phyloP scores from a whole-genome alignment of 2,329 filamentous ascomycete genomes.

The Verticillium dahliae region DNA sequence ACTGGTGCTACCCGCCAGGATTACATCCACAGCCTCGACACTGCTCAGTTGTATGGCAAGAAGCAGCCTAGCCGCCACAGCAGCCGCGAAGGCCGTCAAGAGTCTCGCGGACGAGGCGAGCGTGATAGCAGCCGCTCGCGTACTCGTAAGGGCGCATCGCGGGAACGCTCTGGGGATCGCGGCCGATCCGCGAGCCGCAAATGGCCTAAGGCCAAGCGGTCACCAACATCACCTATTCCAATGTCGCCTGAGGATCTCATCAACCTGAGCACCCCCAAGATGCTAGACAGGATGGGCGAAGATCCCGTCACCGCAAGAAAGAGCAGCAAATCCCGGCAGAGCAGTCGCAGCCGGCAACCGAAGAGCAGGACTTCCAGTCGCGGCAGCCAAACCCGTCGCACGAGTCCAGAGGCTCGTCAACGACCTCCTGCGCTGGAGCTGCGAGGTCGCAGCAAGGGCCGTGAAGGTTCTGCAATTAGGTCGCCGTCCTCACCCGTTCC shows the following conservation, averaged over 20 bases:
- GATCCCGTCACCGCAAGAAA: slow-evolving; percentile 42
- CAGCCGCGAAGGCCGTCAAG: slow-evolving; percentile 39
- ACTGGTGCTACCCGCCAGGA: slow-evolving; percentile 46
- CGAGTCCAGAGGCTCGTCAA: not conserved
- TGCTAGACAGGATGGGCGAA: slow-evolving; percentile 16
- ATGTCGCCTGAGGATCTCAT: slow-evolving; percentile 88
- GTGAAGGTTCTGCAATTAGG: slow-evolving; percentile 50
- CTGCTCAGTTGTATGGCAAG: slow-evolving; percentile 59
- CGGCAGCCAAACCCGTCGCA: slow-evolving; percentile 18
- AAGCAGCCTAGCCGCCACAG: slow-evolving; percentile 49
- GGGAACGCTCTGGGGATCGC: slow-evolving; percentile 63
- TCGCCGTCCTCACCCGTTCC: slow-evolving; percentile 80
- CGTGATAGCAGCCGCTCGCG: slow-evolving; percentile 42
- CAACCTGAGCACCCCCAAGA: slow-evolving; percentile 47
- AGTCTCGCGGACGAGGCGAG: slow-evolving; percentile 26
- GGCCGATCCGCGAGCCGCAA: slow-evolving; percentile 60
- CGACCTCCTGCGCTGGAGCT: slow-evolving; percentile 28
- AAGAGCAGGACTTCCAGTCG: slow-evolving; percentile 45
- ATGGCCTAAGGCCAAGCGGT: slow-evolving; percentile 70
- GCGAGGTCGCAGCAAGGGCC: slow-evolving; percentile 57
- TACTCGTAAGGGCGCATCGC: slow-evolving; percentile 40
- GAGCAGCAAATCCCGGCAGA: slow-evolving; percentile 21
- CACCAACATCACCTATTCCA: slow-evolving; percentile 84
- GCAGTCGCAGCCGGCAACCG: not conserved
- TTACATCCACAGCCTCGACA: slow-evolving; percentile 80